Base-by-base conservation (phyloP, 768 basidiomycete genomes). In the Wakefieldia striispora region DNA sequence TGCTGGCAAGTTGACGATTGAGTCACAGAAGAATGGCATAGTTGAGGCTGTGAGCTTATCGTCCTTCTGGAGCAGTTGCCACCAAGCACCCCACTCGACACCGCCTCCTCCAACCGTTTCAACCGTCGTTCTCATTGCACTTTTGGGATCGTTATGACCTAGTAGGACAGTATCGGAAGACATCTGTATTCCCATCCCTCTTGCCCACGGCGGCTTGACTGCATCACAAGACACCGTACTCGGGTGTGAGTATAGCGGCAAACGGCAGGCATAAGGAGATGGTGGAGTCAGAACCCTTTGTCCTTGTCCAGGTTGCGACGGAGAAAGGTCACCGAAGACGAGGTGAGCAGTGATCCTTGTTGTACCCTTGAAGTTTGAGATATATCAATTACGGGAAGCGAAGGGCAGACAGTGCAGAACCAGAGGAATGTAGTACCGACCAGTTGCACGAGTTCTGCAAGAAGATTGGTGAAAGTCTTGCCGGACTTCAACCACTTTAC, bases 31-130 rank as follows among this genome's bases (percentile, higher is more conserved):
- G 64, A 84, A 80, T 5, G 79, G 75, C 19, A 85, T 59, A 13
- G 74, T 70, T 3, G 81, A 63, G 2, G 68, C 71, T 13, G 73
- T 79, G 39, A 85, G 70, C 29, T 50, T 64, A 51, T 81, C 80
- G 26, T 72, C 75, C 9, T 55, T 58, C 41, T 83, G 75, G 43
- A 73, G 67, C 19, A 82, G 67, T 40, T 67, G 55, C 12, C 20
- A 53, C 81, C 83, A 86, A 11, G 76, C 74, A 13, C 78, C 84
- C 77, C 79, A 83, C 57, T 80, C 76, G 4, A 74, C 51, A 2
- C 82, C 80, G 0, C 75, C 79, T 7, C 79, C 79, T 23, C 82
- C 81, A 13, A 80, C 62, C 0, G 71, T 75, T 6, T 65, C 56
- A 20, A 66, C 53, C 41, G 62, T 64, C 5, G 75, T 72, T 31